Evolutionary conservation across 805 yeast genomes (phyloP).

Genomic region (Candida odintsovae): DNA sequence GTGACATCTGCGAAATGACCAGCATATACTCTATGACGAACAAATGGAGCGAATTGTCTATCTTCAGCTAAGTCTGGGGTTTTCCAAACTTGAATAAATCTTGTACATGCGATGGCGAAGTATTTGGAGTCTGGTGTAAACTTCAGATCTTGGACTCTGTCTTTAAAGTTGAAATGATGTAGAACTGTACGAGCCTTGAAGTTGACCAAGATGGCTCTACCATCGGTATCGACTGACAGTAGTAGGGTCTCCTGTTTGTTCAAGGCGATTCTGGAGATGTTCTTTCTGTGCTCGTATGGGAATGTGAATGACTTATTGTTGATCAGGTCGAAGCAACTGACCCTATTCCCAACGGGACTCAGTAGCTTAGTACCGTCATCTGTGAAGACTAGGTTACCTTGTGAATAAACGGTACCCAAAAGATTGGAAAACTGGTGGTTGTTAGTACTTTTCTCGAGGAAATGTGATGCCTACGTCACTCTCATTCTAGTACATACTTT

Average conservation of each 20-base stretch:
- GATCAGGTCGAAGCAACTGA: conserved; percentile 79
- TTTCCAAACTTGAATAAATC: conserved; percentile 89
- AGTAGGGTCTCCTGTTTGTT: conserved; percentile 78
- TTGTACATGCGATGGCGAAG: conserved; percentile 80
- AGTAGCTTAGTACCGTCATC: conserved; percentile 79
- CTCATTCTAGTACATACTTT: conserved; percentile 17
- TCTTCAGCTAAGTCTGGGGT: conserved; percentile 79
- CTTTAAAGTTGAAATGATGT: conserved; percentile 92
- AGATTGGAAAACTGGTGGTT: conserved; percentile 63
- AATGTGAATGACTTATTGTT: conserved; percentile 85
- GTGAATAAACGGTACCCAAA: conserved; percentile 89
- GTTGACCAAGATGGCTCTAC: conserved; percentile 88
- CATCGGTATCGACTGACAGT: conserved; percentile 82
- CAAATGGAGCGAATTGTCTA: conserved; percentile 93
- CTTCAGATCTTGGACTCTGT: conserved; percentile 61
- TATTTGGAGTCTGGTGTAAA: conserved; percentile 86
- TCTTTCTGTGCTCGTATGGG: conserved; percentile 87
- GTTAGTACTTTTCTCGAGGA: background rate
- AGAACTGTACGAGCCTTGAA: conserved; percentile 76
- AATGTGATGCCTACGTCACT: background rate
- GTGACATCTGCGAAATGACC: conserved; percentile 86
- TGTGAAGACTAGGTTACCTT: conserved; percentile 84
- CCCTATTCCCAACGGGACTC: conserved; percentile 93
- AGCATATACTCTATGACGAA: conserved; percentile 82
- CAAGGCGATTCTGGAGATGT: conserved; percentile 71